Percentiles rank a stretch among this genome's conserved stretches.
Evolutionary conservation across 2,329 filamentous ascomycete genomes (phyloP).

Genomic region (Diaporthe amygdali): DNA sequence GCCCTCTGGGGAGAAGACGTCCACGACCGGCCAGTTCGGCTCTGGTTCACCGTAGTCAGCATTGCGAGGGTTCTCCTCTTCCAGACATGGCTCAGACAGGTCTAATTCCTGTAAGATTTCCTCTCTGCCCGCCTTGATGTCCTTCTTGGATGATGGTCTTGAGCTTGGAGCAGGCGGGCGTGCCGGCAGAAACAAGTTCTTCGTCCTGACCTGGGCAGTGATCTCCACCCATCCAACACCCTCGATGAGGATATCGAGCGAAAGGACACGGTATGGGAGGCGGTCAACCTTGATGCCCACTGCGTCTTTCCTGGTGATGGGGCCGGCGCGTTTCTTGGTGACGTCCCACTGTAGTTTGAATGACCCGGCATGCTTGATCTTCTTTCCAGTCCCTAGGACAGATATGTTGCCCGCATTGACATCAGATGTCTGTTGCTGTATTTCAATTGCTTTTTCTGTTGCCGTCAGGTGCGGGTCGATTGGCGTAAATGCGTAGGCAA

Average conservation of each 20-base stretch:
- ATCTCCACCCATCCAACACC: conserved; percentile 94
- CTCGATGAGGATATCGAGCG: conserved; percentile 86
- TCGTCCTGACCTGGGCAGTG: conserved; percentile 76
- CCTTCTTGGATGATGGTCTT: conserved; percentile 23
- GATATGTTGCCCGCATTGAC: conserved; percentile 69
- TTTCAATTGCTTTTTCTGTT: conserved; percentile 78
- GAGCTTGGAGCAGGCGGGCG: neutral
- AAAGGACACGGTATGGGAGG: conserved; percentile 80
- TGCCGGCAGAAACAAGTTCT: conserved; percentile 42
- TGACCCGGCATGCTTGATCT: conserved; percentile 72
- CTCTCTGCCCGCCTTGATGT: conserved; percentile 23
- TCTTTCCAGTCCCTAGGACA: conserved; percentile 59
- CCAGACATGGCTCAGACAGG: conserved; percentile 29
- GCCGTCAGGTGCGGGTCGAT: conserved; percentile 77
- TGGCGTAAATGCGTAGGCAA: conserved; percentile 88
- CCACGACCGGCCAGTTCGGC: conserved; percentile 70
- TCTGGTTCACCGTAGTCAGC: conserved; percentile 33
- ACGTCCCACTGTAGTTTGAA: conserved; percentile 83
- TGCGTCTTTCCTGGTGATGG: conserved; percentile 68
- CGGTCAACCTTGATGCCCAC: conserved; percentile 67
- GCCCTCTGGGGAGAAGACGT: conserved; percentile 87
- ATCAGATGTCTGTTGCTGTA: conserved; percentile 69
- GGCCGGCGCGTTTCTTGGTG: conserved; percentile 78
- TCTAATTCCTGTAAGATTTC: conserved; percentile 34
- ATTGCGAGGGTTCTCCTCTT: conserved; percentile 18